phyloP scores from a whole-genome alignment of 352 stramenopile species.

The Phytophthora macrochlamydospora region DNA sequence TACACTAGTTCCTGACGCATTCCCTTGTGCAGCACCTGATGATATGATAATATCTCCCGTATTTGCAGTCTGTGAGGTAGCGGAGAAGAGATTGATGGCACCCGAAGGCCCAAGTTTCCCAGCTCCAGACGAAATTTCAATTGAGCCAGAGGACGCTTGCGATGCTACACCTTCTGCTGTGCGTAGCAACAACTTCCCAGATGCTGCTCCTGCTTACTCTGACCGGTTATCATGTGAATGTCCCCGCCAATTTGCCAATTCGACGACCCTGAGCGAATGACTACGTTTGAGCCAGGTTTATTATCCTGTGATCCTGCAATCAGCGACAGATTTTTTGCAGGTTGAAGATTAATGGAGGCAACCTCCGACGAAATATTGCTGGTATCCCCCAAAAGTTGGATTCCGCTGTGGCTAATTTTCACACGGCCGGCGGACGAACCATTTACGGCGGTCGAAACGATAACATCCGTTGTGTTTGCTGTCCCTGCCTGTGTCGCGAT shows the following conservation, averaged over 20 bases:
- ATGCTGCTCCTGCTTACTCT: conserved; percentile 32
- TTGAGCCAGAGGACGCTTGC: conserved; percentile 19
- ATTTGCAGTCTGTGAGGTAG: conserved; percentile 9
- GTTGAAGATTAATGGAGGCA: conserved; percentile 33
- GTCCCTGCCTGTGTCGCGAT: conserved; percentile 24
- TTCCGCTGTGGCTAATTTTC: conserved; percentile 42
- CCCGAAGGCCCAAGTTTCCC: conserved; percentile 22
- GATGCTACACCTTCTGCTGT: conserved; percentile 25
- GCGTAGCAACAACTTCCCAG: conserved; percentile 25
- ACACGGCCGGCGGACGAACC: conserved; percentile 29
- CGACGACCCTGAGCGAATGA: conserved; percentile 41
- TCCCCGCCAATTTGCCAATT: conserved; percentile 43
- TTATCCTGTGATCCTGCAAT: conserved; percentile 37
- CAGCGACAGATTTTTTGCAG: conserved; percentile 39
- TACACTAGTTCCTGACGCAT: conserved; percentile 25
- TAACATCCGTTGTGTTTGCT: conserved; percentile 33
- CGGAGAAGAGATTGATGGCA: conserved; percentile 23
- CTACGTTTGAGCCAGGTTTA: conserved; percentile 43
- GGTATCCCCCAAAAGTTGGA: conserved; percentile 44
- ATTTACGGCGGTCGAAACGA: conserved; percentile 41
- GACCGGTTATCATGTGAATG: conserved; percentile 41
- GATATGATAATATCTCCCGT: conserved; percentile 28
- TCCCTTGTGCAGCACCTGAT: conserved; percentile 9
- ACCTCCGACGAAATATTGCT: conserved; percentile 52
- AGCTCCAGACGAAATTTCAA: conserved; percentile 29